These are phyloP conservation scores for Candida sanyiensis DNA, from an alignment of 805 yeast genomes.

Conservation along the genomic window DNA sequence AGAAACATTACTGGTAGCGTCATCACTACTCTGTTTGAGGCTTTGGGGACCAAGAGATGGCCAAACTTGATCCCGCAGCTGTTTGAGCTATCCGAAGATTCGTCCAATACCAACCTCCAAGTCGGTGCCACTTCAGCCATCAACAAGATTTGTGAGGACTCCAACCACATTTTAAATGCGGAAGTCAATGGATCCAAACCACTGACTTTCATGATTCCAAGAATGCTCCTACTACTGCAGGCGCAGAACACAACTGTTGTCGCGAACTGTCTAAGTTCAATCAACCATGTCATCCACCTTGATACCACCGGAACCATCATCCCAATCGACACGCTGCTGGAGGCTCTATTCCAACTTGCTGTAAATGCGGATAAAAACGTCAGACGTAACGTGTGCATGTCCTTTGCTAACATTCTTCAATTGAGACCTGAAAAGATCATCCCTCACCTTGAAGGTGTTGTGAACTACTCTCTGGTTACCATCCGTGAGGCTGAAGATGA, in stretches of 20 bases:
- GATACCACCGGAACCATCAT: conserved; percentile 60
- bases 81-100: conserved; percentile 50
- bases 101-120: conserved; percentile 31
- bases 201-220: conserved; percentile 58
- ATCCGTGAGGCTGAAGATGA: conserved; percentile 59
- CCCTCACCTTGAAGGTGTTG: conserved; percentile 82
- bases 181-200: conserved; percentile 66
- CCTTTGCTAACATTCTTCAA: conserved; percentile 68
- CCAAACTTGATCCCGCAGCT: conserved; percentile 67
- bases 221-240: conserved; percentile 48
- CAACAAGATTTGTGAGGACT: conserved; percentile 87
- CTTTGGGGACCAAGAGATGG: conserved; percentile 67
- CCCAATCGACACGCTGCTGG: conserved; percentile 61
- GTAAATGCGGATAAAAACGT: conserved; percentile 52
- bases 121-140: conserved; percentile 81
- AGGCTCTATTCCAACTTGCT: conserved; percentile 65
- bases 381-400: conserved; percentile 68
- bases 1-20: conserved; percentile 89
- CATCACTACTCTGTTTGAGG: conserved; percentile 70
- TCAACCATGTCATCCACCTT: conserved; percentile 69
- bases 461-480: conserved; percentile 76
- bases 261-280: conserved; percentile 59
- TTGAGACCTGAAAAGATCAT: conserved; percentile 72
- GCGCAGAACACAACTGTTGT: conserved; percentile 45
- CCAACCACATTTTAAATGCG: conserved; percentile 55